Evolutionary conservation across 2,329 filamentous ascomycete species (phyloP).

Genomic region (Xylariaceae sp.): DNA sequence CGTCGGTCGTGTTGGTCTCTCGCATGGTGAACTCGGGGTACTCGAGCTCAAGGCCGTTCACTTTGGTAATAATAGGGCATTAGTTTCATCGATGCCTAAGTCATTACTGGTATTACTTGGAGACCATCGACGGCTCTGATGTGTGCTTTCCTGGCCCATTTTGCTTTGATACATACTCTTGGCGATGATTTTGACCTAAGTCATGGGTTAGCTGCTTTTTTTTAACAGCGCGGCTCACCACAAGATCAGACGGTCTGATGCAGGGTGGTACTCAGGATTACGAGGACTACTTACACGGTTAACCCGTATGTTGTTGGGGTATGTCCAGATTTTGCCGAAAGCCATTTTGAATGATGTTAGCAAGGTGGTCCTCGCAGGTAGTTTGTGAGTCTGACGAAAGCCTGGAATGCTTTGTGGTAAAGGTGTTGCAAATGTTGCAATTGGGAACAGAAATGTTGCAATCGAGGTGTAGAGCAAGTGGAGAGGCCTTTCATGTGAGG

Average conservation of each 20-base stretch:
- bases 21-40: conserved; percentile 38
- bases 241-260: too few relatives aligned
- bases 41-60: conserved; percentile 40
- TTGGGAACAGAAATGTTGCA: background rate
- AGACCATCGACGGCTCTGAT: too few relatives aligned
- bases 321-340: conserved; percentile 39
- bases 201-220: conserved; percentile 5
- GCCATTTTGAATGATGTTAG: conserved; percentile 28
- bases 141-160: too few relatives aligned
- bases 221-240: background rate
- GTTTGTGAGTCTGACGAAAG: background rate
- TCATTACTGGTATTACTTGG: background rate
- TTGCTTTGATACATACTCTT: too few relatives aligned
- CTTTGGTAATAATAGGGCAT: conserved; percentile 24
- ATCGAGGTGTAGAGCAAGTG: background rate
- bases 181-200: conserved; percentile 30
- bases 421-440: background rate
- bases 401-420: too few relatives aligned
- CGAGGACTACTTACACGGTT: conserved; percentile 31
- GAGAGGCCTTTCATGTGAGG: too few relatives aligned
- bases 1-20: conserved; percentile 42
- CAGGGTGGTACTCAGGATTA: background rate
- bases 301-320: conserved; percentile 37
- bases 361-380: background rate
- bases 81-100: background rate